Evolutionary conservation across 306 rosid species (phyloP).

Genomic region (Sicyos baderoa): DNA sequence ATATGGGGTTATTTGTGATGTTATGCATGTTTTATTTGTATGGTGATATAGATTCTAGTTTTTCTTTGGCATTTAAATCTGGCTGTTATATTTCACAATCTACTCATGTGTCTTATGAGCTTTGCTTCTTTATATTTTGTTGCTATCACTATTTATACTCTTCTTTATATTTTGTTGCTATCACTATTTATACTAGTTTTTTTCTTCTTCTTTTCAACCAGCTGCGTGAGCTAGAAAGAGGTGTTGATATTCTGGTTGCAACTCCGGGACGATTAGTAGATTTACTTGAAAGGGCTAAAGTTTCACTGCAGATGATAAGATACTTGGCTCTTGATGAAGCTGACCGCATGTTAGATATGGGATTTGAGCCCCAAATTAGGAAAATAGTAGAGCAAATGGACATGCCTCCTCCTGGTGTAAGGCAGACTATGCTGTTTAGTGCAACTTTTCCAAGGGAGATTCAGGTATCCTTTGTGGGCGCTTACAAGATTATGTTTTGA

Average conservation of each 20-base stretch:
- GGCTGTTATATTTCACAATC: not conserved
- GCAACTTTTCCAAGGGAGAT: conserved; percentile 87
- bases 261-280: conserved; percentile 95
- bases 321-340: conserved; percentile 75
- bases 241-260: conserved; percentile 91
- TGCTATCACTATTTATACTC: conserved; percentile 19
- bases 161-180: conserved; percentile 2
- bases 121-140: not conserved
- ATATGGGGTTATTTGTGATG: not conserved
- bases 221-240: conserved; percentile 88
- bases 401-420: conserved; percentile 73
- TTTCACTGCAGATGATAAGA: conserved; percentile 63
- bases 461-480: conserved; percentile 35
- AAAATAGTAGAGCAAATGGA: conserved; percentile 78
- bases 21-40: not conserved
- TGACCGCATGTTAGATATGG: conserved; percentile 77
- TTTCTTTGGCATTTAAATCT: not conserved
- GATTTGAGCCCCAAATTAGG: conserved; percentile 73
- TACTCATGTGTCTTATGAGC: not conserved
- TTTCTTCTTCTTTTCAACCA: conserved; percentile 22
- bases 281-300: conserved; percentile 81
- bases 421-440: conserved; percentile 86
- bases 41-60: not conserved
- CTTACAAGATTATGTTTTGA: not conserved
- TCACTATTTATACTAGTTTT: conserved; percentile 16